These are phyloP conservation scores for Aspergillaceae sp. DNA, from an alignment of 2,329 filamentous ascomycete species.

Conservation along the genomic window DNA sequence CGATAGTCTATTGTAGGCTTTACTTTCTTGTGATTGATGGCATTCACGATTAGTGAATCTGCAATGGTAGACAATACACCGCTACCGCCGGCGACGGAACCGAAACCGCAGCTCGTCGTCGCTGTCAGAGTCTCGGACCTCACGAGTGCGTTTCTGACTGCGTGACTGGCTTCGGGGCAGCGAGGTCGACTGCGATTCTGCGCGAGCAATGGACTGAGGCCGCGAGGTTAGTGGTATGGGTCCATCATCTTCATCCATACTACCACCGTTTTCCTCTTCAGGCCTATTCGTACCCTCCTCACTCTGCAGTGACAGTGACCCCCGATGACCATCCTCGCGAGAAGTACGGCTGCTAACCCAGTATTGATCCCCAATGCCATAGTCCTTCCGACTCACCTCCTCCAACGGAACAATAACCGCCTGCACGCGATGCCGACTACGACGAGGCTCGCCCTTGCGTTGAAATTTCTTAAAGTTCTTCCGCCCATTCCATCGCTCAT, in stretches of 20 bases:
- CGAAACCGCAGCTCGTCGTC: constrained; percentile 50
- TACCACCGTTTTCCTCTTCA: not conserved
- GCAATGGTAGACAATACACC: no score
- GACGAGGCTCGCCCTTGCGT: constrained; percentile 24
- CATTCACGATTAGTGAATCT: no score
- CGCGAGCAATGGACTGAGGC: constrained; percentile 1
- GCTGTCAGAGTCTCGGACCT: constrained; percentile 44
- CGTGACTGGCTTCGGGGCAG: constrained; percentile 5
- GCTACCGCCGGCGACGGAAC: constrained; percentile 41
- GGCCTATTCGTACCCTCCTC: no score
- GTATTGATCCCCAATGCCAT: constrained; percentile 67
- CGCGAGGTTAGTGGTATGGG: no score
- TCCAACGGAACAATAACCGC: constrained; percentile 62
- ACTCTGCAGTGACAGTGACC: not conserved
- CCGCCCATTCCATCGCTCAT: constrained; percentile 83
- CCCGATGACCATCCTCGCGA: constrained; percentile 12
- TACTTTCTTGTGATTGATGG: no score
- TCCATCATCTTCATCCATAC: not conserved
- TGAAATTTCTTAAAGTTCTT: constrained; percentile 92
- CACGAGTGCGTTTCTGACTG: constrained; percentile 27
- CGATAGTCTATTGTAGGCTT: no score
- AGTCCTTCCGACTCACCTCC: constrained; percentile 61
- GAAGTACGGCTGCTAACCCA: constrained; percentile 46
- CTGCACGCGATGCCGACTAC: constrained; percentile 36
- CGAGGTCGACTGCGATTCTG: constrained; percentile 12